phyloP scores from a whole-genome alignment of 306 rosid species.

The Prunus campanulata region DNA sequence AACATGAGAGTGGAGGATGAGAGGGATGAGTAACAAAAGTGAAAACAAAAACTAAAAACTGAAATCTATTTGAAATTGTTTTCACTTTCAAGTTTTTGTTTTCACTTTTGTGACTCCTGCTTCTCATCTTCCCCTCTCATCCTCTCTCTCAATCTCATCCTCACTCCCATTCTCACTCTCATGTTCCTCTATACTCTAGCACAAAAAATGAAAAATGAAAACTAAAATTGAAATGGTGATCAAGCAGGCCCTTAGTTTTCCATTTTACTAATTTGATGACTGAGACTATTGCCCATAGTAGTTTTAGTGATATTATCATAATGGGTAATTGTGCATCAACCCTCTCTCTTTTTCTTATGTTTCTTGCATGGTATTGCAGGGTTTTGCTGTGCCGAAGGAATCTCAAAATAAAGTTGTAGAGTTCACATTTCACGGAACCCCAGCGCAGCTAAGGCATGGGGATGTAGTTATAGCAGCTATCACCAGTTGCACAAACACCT shows the following conservation, averaged over 20 bases:
- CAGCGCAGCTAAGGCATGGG: constrained; percentile 88
- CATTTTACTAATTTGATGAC: neutral
- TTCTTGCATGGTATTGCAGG: constrained; percentile 51
- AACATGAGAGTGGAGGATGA: no score
- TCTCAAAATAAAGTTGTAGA: constrained; percentile 64
- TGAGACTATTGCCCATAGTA: neutral
- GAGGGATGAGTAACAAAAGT: no score
- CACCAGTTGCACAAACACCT: constrained; percentile 98
- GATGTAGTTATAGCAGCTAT: constrained; percentile 97
- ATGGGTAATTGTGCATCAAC: neutral
- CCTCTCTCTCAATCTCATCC: no score
- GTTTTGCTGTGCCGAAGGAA: constrained; percentile 87
- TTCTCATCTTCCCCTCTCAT: no score
- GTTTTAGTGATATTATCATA: neutral
- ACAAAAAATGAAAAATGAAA: no score
- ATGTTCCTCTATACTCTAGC: no score
- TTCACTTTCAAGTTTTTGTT: no score
- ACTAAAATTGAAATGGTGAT: no score
- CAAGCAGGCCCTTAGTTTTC: neutral
- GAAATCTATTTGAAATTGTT: no score
- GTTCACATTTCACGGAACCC: constrained; percentile 60
- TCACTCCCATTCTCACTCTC: no score
- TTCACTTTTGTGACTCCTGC: no score
- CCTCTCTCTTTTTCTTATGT: constrained; percentile 22
- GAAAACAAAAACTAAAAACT: no score